Conservation (phyloP, 2,329 filamentous ascomycete species). For the Pseudogymnoascus sp. region DNA sequence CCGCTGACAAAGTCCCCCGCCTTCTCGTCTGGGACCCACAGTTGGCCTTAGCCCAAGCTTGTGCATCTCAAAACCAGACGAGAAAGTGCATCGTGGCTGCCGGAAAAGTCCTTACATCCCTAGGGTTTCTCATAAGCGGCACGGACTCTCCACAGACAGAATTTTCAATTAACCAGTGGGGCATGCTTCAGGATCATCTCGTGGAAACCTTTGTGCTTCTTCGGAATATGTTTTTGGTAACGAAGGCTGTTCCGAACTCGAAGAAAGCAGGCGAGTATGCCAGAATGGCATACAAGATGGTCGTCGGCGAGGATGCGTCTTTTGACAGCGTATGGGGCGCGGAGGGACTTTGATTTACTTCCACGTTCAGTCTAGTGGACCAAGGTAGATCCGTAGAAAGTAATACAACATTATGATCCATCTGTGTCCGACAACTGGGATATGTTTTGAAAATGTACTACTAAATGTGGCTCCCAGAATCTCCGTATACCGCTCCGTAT, state of each 20-base stretch:
- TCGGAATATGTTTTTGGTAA: conserved; percentile 19
- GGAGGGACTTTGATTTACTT: neutral
- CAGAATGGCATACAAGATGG: conserved; percentile 26
- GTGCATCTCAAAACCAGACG: neutral
- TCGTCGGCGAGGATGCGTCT: conserved; percentile 29
- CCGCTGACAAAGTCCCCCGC: conserved; percentile 23
- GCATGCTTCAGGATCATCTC: conserved; percentile 22
- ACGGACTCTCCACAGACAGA: conserved; percentile 10
- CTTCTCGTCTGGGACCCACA: conserved; percentile 17
- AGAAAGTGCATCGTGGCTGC: conserved; percentile 5
- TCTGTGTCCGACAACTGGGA: neutral
- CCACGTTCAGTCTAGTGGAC: neutral
- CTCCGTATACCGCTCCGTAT: too few species aligned
- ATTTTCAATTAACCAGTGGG: conserved; percentile 22
- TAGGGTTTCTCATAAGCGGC: conserved; percentile 14
- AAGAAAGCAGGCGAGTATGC: conserved; percentile 27
- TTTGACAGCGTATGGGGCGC: conserved; percentile 19
- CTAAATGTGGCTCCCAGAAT: neutral
- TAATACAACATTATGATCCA: too few species aligned
- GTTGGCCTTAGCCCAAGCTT: conserved; percentile 18
- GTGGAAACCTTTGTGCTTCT: conserved; percentile 27
- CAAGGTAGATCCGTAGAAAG: neutral
- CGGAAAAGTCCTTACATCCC: neutral
- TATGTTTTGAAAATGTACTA: neutral
- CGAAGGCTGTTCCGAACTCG: conserved; percentile 16